Conservation (phyloP, 305 asterid species). For the Striga hermonthica region DNA sequence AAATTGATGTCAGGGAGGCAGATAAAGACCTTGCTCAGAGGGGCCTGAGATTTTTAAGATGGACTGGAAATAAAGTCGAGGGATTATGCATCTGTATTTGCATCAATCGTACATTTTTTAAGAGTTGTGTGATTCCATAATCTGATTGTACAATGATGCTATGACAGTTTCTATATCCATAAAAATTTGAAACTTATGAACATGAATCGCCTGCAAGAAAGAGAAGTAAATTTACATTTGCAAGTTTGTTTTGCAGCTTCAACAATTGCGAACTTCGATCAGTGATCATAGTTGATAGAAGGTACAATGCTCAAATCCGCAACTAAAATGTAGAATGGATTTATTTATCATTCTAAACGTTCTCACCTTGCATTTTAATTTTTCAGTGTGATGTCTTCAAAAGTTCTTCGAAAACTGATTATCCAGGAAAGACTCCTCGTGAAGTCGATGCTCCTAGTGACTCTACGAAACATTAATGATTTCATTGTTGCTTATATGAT, state of each 20-base stretch:
- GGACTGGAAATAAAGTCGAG: no score
- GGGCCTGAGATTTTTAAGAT: constrained; percentile 71
- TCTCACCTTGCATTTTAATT: background rate
- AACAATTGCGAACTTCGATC: constrained; percentile 76
- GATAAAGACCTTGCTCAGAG: constrained; percentile 62
- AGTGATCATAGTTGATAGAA: constrained; percentile 56
- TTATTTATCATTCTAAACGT: background rate
- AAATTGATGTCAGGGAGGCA: constrained; percentile 56
- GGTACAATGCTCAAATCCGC: constrained; percentile 35
- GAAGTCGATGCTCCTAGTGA: constrained; percentile 48
- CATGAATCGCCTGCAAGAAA: background rate
- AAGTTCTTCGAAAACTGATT: constrained; percentile 38
- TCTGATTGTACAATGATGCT: no score
- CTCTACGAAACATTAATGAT: constrained; percentile 28
- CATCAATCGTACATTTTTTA: no score
- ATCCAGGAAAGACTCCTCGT: constrained; percentile 47
- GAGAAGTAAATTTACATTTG: constrained; percentile 11
- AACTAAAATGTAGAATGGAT: background rate
- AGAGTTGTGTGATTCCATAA: no score
- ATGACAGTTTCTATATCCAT: no score
- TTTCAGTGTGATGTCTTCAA: constrained; percentile 41
- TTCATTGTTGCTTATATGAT: background rate
- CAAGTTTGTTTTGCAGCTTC: constrained; percentile 45
- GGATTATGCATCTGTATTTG: no score
- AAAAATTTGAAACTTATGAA: no score